Base-by-base conservation (phyloP, 1,284 basidiomycete genomes). In the Puccinia polysora region DNA sequence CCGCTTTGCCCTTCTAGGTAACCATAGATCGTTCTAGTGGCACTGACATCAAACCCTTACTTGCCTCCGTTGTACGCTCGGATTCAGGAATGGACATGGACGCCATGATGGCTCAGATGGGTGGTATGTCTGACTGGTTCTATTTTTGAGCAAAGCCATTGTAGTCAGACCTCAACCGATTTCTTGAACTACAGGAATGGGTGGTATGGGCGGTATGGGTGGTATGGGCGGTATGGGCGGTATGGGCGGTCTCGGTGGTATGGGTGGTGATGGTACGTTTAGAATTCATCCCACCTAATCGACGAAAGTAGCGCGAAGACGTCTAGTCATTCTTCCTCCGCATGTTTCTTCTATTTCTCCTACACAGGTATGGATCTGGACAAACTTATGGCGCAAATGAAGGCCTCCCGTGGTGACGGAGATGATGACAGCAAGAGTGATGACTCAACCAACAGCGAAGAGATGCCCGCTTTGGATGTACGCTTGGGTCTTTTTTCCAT, bases 31-130 rank as follows among this genome's bases (percentile, higher is more conserved):
- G n/a, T n/a, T n/a, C n/a, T n/a, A n/a, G n/a, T n/a, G n/a, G n/a
- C n/a, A n/a, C n/a, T n/a, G n/a, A n/a, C n/a, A n/a, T n/a, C n/a
- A n/a, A n/a, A n/a, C n/a, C n/a, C n/a, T n/a, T n/a, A n/a, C n/a
- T n/a, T n/a, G n/a, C n/a, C n/a, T 45, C 15, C n/a, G 30, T 56
- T 43, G 20, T 43, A 4, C 36, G n/a, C 40, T 40, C 1, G 28
- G 53, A 6, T 43, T 45, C 36, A 67, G 65, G 65, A 55, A 69
- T 69, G 67, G 67, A 69, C 25, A 59, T 69, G 53, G 55, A 69
- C 5, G 53, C 67, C 20, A 69, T 69, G 67, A 69, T 69, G 67
- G 38, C 67, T 12, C 45, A 45, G 59, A 69, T 69, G 67, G 67
- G 67, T 49, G 38, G 52, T 68, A 40, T 58, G 49, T 68, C 50